A percentile compares a stretch with the other conserved stretches of the same genome.
Conservation (phyloP, 2,329 filamentous ascomycete genomes). For the Thyridium curvatum region DNA sequence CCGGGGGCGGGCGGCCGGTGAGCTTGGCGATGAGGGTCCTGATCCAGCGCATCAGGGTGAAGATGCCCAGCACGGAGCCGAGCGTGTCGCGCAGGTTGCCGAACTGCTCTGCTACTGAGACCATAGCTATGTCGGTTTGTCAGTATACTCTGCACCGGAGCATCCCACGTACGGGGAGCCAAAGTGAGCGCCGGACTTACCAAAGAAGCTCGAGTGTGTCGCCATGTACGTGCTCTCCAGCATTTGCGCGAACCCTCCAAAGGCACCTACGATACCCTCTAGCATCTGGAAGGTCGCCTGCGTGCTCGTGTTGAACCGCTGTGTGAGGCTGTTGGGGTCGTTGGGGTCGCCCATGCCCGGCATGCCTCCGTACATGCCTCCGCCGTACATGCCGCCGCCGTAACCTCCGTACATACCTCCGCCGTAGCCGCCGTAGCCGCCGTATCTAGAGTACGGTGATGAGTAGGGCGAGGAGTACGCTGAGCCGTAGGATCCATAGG, state of each 20-base stretch:
- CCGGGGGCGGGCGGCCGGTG: conserved; percentile 84
- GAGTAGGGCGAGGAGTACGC: conserved; percentile 27
- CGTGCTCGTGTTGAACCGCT: conserved; percentile 90
- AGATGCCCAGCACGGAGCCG: conserved; percentile 90
- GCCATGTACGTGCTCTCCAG: conserved; percentile 99
- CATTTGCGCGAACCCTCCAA: conserved; percentile 98
- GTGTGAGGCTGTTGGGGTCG: conserved; percentile 90
- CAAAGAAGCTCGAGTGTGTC: conserved; percentile 96
- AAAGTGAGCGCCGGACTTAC: conserved; percentile 58
- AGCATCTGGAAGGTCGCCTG: conserved; percentile 98
- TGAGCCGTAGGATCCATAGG: conserved; percentile 17
- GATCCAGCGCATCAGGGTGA: conserved; percentile 92
- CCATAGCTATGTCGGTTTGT: conserved; percentile 65
- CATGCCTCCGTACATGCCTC: conserved; percentile 34
- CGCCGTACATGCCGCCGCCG: conserved; percentile 37
- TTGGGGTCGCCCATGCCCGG: conserved; percentile 58
- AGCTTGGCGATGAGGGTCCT: conserved; percentile 86
- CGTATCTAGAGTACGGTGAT: conserved; percentile 30
- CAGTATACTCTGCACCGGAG: conserved; percentile 6
- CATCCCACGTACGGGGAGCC: too few species aligned
- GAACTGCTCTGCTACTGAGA: conserved; percentile 96
- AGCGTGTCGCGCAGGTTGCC: conserved; percentile 88
- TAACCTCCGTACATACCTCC: conserved; percentile 27
- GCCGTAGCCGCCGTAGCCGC: conserved; percentile 34
- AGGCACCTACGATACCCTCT: conserved; percentile 92